Conservation (phyloP, 192 early-diverging fungal species). For the Backusella sp. region DNA sequence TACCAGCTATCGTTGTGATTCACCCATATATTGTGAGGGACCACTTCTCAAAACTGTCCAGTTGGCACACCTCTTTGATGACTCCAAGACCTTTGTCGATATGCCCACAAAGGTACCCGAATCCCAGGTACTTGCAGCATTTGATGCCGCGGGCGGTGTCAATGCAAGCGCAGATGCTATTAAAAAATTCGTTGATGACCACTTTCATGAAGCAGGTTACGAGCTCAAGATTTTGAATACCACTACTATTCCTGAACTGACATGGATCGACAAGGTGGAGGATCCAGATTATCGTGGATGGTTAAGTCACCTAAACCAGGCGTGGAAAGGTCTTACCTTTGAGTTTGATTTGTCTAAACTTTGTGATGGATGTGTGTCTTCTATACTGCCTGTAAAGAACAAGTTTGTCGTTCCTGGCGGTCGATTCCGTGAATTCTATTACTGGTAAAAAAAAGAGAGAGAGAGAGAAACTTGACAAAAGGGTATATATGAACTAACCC, state of each 20-base stretch:
- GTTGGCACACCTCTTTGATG: conserved; percentile 53
- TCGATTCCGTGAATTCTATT: conserved; percentile 71
- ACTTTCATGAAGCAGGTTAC: conserved; percentile 53
- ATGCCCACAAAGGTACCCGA: conserved; percentile 58
- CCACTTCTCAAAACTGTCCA: conserved; percentile 63
- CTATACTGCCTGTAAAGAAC: conserved; percentile 51
- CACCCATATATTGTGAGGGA: conserved; percentile 68
- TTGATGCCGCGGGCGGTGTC: conserved; percentile 42
- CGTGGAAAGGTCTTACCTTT: conserved; percentile 58
- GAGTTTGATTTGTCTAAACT: conserved; percentile 45
- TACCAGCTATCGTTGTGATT: conserved; percentile 43
- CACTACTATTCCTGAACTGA: conserved; percentile 35
- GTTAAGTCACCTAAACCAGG: conserved; percentile 45
- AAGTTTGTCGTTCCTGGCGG: conserved; percentile 73
- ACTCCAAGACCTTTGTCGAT: conserved; percentile 77
- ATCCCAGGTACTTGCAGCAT: conserved; percentile 47
- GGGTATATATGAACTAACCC: background rate
- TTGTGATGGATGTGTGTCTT: conserved; percentile 57
- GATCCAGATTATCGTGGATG: conserved; percentile 50
- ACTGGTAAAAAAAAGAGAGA: conserved; percentile 42
- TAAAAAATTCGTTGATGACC: conserved; percentile 47
- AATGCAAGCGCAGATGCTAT: conserved; percentile 38
- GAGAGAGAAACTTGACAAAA: background rate
- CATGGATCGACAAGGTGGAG: conserved; percentile 45
- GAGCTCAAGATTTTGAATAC: conserved; percentile 45